phyloP scores from a whole-genome alignment of 257 asterid genomes.

The Lantana camara region DNA sequence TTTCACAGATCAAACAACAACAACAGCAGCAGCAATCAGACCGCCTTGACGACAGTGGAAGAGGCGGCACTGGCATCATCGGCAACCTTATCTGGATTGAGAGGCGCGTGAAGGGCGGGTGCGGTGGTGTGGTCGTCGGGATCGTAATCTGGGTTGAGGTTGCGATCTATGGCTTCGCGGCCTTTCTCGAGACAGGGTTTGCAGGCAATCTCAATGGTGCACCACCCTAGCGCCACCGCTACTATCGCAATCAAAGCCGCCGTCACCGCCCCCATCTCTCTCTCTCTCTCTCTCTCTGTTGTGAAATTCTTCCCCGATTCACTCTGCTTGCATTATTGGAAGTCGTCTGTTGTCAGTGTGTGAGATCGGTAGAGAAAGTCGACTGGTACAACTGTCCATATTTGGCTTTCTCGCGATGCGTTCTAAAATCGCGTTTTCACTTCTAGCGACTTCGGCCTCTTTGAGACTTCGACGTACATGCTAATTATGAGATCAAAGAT shows the following conservation, averaged over 20 bases:
- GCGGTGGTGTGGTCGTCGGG: constrained; percentile 59
- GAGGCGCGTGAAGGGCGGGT: constrained; percentile 57
- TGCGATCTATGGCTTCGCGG: constrained; percentile 86
- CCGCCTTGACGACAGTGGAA: constrained; percentile 32
- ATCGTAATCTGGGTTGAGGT: constrained; percentile 88
- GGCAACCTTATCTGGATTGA: constrained; percentile 36
- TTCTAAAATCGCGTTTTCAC: not conserved
- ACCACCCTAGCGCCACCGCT: constrained; percentile 80
- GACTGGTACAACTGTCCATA: not conserved
- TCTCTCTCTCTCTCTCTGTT: constrained; percentile 17
- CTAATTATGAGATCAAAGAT: too few relatives aligned
- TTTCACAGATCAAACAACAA: not conserved
- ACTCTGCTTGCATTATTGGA: not conserved
- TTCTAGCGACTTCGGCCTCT: constrained; percentile 6
- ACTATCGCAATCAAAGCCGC: constrained; percentile 82
- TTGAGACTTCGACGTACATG: too few relatives aligned
- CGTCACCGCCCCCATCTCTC: constrained; percentile 76
- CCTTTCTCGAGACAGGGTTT: constrained; percentile 93
- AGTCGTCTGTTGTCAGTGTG: not conserved
- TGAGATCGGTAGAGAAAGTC: not conserved
- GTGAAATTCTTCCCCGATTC: not conserved
- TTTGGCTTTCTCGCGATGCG: not conserved
- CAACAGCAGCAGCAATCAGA: not conserved
- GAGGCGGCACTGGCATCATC: constrained; percentile 29
- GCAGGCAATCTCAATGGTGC: constrained; percentile 86